phyloP scores from a whole-genome alignment of 805 yeast species.

The Candida corydali region DNA sequence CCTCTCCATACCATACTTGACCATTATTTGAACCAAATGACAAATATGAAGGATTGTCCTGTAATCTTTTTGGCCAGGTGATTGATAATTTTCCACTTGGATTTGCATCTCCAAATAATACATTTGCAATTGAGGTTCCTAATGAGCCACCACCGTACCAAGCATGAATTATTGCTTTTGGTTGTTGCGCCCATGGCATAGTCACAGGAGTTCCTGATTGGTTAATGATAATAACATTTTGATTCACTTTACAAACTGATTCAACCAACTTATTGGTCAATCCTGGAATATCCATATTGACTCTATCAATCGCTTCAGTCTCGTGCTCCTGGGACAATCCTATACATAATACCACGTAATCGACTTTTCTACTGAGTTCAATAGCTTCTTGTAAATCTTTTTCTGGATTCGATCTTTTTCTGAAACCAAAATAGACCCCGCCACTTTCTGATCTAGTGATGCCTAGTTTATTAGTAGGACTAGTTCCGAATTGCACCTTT shows the following conservation, averaged over 20 bases:
- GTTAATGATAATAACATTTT: conserved; percentile 27
- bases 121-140: conserved; percentile 30
- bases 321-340: conserved; percentile 29
- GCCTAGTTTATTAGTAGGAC: conserved; percentile 12
- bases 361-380: conserved; percentile 20
- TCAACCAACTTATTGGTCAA: conserved; percentile 20
- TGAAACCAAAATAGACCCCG: conserved; percentile 18
- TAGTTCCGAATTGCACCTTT: conserved; percentile 45
- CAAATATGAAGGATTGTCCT: conserved; percentile 27
- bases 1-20: conserved; percentile 29
- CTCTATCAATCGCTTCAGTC: conserved; percentile 27
- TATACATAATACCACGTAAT: conserved; percentile 24
- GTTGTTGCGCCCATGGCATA: conserved; percentile 26
- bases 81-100: conserved; percentile 27
- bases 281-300: conserved; percentile 26
- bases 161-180: conserved; percentile 25
- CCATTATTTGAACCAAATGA: conserved; percentile 26
- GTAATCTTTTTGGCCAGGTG: conserved; percentile 19
- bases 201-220: conserved; percentile 33
- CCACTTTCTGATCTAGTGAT: conserved; percentile 17
- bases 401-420: conserved; percentile 17
- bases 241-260: conserved; percentile 23
- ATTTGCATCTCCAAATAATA: conserved; percentile 27
- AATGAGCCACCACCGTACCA: conserved; percentile 33
- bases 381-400: conserved; percentile 23